Base-by-base conservation (phyloP, 2,329 filamentous ascomycete genomes). In the Calonectria crousiana region DNA sequence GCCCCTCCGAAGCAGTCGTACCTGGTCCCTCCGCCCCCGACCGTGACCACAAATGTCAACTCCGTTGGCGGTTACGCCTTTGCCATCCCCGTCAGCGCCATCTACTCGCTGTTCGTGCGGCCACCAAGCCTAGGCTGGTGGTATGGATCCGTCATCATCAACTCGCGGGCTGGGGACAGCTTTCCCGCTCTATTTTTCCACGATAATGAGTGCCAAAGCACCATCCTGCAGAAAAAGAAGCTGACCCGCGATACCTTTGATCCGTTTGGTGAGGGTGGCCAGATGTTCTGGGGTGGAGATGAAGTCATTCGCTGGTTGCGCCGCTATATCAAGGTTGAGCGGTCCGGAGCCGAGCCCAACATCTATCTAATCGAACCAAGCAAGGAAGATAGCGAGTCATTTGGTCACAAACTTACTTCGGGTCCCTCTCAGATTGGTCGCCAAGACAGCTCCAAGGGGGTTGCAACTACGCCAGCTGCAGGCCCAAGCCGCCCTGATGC, bases 151-250 rank as follows among this genome's bases (percentile, higher is more conserved):
- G 86, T 99, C 34, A 93, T 99, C 72, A 95, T 99, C 86, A 99
- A 99, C 83, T 95, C 95, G 1, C 90, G 94, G 16, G 92, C 94
- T 0, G 97, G 97, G 4, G 96, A 98, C 83, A 97, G 95, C 83
- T 98, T 98, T 78, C 97, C 97, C 0, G 95, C 97, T 0, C 87
- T 99, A 1, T 99, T 99, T 86, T 99, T 99, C 86, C 97, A 99
- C 83, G 97, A 99, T 82, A 95, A 93, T 76, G 97, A 99, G 86
- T 99, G 97, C 81, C 94, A 98, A 85, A 97, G 94, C 68, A 99
- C 97, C 0, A 98, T 98, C 28, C 86, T 97, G 71, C 96, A 98
- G 85, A 95, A 97, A 86, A 98, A 97, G 89, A 95, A 93, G 85
- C 88, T 95, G 68, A 92, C 95, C 0, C 91, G 90, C 75, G 95